A percentile compares a stretch with the other conserved stretches of the same genome.
Conservation (phyloP, 2,329 filamentous ascomycete genomes). For the Colletotrichum liaoningense region DNA sequence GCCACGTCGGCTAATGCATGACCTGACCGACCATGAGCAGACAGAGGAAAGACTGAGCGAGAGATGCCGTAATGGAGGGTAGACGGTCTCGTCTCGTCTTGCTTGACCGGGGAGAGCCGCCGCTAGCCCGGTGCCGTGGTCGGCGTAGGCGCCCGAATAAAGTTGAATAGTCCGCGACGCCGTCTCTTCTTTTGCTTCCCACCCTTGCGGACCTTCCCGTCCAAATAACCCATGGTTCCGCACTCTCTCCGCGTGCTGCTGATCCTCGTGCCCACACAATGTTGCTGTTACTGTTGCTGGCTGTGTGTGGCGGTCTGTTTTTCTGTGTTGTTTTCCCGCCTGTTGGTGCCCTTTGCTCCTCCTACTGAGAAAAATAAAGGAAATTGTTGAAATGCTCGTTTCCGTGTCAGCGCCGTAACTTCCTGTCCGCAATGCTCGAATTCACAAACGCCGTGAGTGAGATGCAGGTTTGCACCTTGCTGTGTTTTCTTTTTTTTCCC, state of each 20-base stretch:
- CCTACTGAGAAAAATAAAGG: neutral
- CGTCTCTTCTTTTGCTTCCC: neutral
- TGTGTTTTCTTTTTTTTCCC: neutral
- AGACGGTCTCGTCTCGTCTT: neutral
- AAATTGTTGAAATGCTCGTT: neutral
- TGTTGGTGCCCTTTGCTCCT: neutral
- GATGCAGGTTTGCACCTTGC: neutral
- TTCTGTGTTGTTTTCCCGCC: neutral
- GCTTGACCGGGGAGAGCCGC: neutral
- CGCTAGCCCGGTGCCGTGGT: neutral
- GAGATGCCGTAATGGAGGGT: neutral
- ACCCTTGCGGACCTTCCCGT: constrained; percentile 15
- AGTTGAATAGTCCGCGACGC: constrained; percentile 13
- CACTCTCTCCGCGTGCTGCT: neutral
- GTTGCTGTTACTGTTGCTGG: neutral
- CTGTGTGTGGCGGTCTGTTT: neutral
- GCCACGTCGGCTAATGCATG: neutral
- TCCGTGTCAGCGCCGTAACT: neutral
- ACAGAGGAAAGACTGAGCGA: neutral
- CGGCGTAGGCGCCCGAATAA: constrained; percentile 11
- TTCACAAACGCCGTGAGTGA: neutral
- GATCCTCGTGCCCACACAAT: neutral
- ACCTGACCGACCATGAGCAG: neutral
- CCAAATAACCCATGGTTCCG: neutral
- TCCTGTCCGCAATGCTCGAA: neutral